Evolutionary conservation across 805 yeast species (phyloP).

Genomic region (Ogataea pini): DNA sequence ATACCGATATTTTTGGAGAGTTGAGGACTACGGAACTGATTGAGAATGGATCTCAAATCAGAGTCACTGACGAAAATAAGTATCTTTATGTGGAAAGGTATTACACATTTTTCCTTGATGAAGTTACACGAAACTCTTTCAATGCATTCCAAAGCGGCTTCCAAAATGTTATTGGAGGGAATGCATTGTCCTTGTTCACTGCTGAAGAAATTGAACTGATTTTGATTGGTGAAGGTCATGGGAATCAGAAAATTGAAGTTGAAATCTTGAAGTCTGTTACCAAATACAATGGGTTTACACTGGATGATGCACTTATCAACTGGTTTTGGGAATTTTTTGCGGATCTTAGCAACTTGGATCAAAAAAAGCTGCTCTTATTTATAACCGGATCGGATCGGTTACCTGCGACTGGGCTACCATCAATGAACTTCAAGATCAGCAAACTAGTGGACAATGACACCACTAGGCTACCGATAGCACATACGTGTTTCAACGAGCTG

Average conservation of each 20-base stretch:
- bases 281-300: slow-evolving; percentile 66
- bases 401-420: slow-evolving; percentile 89
- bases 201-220: slow-evolving; percentile 81
- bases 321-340: slow-evolving; percentile 91
- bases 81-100: slow-evolving; percentile 62
- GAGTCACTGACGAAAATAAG: slow-evolving; percentile 62
- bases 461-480: slow-evolving; percentile 75
- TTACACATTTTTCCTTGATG: slow-evolving; percentile 59
- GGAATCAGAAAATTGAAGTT: slow-evolving; percentile 56
- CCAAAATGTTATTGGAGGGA: slow-evolving; percentile 71
- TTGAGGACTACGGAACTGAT: slow-evolving; percentile 51
- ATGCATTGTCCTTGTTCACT: slow-evolving; percentile 75
- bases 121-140: slow-evolving; percentile 53
- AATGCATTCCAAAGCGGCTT: slow-evolving; percentile 70
- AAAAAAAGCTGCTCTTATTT: slow-evolving; percentile 67
- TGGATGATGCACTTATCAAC: slow-evolving; percentile 40
- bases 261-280: slow-evolving; percentile 70
- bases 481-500: slow-evolving; percentile 92
- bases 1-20: slow-evolving; percentile 49
- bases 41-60: slow-evolving; percentile 52
- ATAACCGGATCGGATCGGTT: slow-evolving; percentile 90
- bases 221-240: slow-evolving; percentile 69
- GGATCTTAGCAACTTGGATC: slow-evolving; percentile 45
- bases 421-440: slow-evolving; percentile 70
- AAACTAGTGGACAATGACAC: slow-evolving; percentile 32